These are phyloP conservation scores for Agrocybe praecox DNA, from an alignment of 768 basidiomycete genomes.

Conservation along the genomic window DNA sequence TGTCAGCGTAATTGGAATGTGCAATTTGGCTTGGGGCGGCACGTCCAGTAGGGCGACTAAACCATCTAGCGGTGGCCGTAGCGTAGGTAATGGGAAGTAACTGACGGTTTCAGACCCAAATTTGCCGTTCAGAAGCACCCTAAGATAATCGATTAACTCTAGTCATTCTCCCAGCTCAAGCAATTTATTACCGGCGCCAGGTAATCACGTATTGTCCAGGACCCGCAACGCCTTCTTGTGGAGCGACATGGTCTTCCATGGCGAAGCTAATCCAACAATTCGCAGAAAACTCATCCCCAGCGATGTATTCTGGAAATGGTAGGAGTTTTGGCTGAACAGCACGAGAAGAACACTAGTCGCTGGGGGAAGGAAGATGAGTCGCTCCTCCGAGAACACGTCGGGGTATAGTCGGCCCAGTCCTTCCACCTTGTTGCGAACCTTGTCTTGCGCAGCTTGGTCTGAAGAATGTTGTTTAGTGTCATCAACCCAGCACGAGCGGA, in stretches of 20 bases:
- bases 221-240: constrained; percentile 37
- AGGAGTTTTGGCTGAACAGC: too few relatives aligned
- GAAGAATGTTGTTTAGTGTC: too few relatives aligned
- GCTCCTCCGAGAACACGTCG: too few relatives aligned
- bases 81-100: constrained; percentile 57
- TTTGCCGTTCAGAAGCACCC: constrained; percentile 47
- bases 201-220: constrained; percentile 62
- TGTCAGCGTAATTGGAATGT: constrained; percentile 57
- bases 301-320: constrained; percentile 66
- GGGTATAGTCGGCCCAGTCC: too few relatives aligned
- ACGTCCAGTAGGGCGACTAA: constrained; percentile 68
- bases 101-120: constrained; percentile 50
- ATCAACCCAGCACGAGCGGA: too few relatives aligned
- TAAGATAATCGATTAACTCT: constrained; percentile 22
- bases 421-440: too few relatives aligned
- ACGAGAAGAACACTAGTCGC: constrained; percentile 42
- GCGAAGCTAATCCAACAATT: constrained; percentile 54
- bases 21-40: constrained; percentile 65
- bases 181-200: constrained; percentile 61
- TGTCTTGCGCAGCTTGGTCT: too few relatives aligned
- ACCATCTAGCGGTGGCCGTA: constrained; percentile 61
- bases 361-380: too few relatives aligned
- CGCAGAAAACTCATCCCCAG: constrained; percentile 67
- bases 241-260: constrained; percentile 33
- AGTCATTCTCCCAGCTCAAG: neutral